Evolutionary conservation across 2,329 filamentous ascomycete genomes (phyloP), one percentile per base, ranked within the genome.

Genomic region (Dactylellina sp.): DNA sequence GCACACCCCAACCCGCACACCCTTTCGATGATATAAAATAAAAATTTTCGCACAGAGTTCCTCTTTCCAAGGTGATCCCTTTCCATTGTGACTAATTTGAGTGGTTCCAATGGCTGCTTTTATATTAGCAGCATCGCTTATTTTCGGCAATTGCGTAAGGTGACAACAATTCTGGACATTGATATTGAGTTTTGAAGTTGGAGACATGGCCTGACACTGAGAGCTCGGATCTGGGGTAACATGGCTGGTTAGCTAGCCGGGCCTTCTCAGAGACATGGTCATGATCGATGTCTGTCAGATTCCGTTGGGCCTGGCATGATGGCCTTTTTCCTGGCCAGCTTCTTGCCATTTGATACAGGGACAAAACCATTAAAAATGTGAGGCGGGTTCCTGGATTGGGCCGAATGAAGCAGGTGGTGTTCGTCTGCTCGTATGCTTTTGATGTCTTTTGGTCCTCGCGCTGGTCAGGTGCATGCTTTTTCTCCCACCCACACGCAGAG

Each of bases 221-320:
- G 70, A 66, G 70, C 70, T 74, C 70, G 70, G 61, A 74, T 74
- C 70, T 52, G 70, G 70, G 70, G 70, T 74, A 74, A 61, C 70
- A 66, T 57, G 70, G 70, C 40, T 44, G 53, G 52, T 47, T 60
- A 53, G 53, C 57, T 16, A n/a, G n/a, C n/a, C 24, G 46, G 14
- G 22, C 37, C 52, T 32, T n/a, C n/a, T n/a, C n/a, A n/a, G n/a
- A n/a, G 22, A 28, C 47, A 49, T 71, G 65, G 57, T 57, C 65
- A 64, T 57, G 59, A 64, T 28, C 9, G n/a, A 25, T 71, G 42
- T 49, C 49, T 25, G 49, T 56, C 24, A 5, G 16, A 32, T 66
- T 61, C 47, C 53, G 47, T 61, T 62, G 39, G 47, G 64, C 47
- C 47, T 60, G 47, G 37, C 53, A 16, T 16, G 35, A 42, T 16